Base-by-base conservation (phyloP, 352 stramenopile species). In the Pythium monospermum region DNA sequence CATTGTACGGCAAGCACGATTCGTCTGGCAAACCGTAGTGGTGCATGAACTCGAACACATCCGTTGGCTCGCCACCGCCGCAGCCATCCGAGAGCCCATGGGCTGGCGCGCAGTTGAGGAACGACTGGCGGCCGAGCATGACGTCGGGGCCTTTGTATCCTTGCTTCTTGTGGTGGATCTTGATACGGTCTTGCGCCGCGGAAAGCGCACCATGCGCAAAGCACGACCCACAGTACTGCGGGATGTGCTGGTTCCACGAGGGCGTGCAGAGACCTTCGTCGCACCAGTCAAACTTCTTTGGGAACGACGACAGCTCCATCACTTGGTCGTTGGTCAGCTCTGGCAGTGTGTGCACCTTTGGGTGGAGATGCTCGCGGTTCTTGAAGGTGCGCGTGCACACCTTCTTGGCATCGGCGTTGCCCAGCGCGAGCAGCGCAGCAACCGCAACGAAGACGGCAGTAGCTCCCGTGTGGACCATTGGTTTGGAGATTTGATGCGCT, bases 241-340 rank as follows among this genome's bases (percentile, higher is more conserved):
- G 74, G 49, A 83, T 78, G 57, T 85, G 74, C 66, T 85, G 74
- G 59, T 83, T 85, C 72, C 74, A 85, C 64, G 74, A 83, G 44
- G 71, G 48, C 50, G 72, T 83, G 68, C 70, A 81, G 37, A 66
- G 61, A 21, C 73, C 75, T 27, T 65, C 57, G n/a, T 79, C 70
- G 49, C 72, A 83, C 90, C 93, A 98, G 58, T 89, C 85, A 51
- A 97, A 96, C 16, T 68, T 49, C 49, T 57, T 58, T 18, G 74
- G 71, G 48, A 83, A 68, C 32, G 61, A 53, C 45, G 47, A 46
- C 16, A 83, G 59, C 48, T 83, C 74, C 13, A 69, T 8, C 12
- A 49, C 28, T 43, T 85, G 67, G 8, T 63, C 59, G 4, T 30
- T 32, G 4, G 50, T 76, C 5, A 67, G 56, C 45, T 43, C 19